Conservation (phyloP, 2,329 filamentous ascomycete genomes). For the Graphiopsis chlorocephala region DNA sequence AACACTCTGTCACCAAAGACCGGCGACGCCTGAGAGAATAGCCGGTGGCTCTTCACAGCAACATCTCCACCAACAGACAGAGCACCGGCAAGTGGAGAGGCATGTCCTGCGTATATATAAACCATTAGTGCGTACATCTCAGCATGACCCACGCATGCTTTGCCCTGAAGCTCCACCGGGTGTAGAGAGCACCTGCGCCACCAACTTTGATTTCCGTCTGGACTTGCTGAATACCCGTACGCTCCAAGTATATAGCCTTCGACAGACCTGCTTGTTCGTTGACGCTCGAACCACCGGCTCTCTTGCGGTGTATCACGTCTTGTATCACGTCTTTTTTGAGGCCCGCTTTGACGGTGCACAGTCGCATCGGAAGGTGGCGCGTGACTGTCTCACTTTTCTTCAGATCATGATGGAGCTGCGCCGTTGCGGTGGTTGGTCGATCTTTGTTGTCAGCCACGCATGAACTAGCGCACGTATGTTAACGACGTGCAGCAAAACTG, state of each 20-base stretch:
- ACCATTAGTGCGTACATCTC: not conserved
- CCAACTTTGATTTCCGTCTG: not conserved
- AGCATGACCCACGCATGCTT: constrained; percentile 5
- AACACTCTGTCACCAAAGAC: not conserved
- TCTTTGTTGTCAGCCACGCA: not conserved
- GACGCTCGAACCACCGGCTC: not conserved
- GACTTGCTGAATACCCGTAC: not conserved
- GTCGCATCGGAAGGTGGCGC: not conserved
- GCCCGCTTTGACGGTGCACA: not conserved
- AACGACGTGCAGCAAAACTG: not conserved
- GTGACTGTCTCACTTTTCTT: not conserved
- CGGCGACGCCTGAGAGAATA: constrained; percentile 5
- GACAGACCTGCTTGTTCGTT: not conserved
- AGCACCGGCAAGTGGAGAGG: constrained; percentile 7
- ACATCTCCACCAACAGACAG: not conserved
- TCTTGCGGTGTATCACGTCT: not conserved
- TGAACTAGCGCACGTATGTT: not conserved
- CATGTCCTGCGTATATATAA: not conserved
- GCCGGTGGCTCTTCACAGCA: constrained; percentile 2
- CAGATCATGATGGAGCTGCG: not conserved
- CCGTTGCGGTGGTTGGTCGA: not conserved
- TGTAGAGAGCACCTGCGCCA: not conserved
- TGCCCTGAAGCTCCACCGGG: not conserved
- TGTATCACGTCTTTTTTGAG: not conserved
- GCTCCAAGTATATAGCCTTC: not conserved